These are phyloP conservation scores for Senna tora DNA, from an alignment of 306 rosid species.

Conservation along the genomic window DNA sequence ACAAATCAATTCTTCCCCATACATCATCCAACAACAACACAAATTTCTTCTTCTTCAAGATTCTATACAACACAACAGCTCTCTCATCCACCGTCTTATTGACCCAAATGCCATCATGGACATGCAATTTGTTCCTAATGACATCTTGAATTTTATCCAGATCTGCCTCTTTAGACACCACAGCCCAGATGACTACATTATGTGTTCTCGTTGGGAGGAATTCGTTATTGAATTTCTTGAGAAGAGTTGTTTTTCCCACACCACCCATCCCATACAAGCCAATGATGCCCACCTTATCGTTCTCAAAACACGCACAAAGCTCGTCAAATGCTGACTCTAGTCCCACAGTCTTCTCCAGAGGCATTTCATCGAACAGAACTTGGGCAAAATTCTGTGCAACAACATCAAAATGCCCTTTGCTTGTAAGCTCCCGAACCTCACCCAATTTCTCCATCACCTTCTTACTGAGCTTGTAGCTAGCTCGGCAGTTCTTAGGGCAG, in stretches of 20 bases:
- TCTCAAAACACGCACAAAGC: not conserved
- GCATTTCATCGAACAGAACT: not conserved
- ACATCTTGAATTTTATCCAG: not conserved
- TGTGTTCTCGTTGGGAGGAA: not conserved
- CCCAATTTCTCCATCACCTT: not conserved
- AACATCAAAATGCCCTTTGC: not conserved
- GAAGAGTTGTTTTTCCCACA: conserved; percentile 1
- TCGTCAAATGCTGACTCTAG: not conserved
- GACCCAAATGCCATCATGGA: not conserved
- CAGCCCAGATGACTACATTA: conserved; percentile 7
- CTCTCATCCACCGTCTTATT: not conserved
- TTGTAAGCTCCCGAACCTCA: not conserved
- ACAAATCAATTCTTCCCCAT: not conserved
- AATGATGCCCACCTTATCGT: not conserved
- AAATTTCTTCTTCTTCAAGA: not conserved
- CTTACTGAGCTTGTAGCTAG: not conserved
- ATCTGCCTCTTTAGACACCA: conserved; percentile 6
- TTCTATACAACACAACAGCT: not conserved
- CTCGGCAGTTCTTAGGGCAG: not conserved
- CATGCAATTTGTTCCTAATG: not conserved
- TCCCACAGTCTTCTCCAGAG: not conserved
- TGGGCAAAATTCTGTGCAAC: not conserved
- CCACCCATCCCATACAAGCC: conserved; percentile 15
- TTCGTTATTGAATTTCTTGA: conserved; percentile 13
- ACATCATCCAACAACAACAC: not conserved